Evolutionary conservation across 139 green algal genomes (phyloP), one percentile per base, ranked within the genome.

Genomic region (Diplosphaera chodatii): DNA sequence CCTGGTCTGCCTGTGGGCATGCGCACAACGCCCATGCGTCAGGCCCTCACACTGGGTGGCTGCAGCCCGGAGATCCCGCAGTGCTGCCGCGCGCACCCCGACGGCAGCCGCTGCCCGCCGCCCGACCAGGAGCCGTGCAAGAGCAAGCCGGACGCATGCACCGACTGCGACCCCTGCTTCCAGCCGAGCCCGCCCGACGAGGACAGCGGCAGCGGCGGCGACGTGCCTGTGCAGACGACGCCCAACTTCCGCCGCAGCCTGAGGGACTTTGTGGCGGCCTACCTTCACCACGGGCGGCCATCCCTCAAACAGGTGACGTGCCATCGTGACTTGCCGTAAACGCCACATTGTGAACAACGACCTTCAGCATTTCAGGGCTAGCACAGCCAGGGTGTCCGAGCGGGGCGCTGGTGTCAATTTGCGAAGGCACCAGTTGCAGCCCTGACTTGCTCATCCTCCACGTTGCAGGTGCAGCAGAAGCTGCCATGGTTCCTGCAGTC

Each of bases 401-500:
- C n/a, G n/a, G n/a, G n/a, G n/a, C n/a, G n/a, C n/a, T n/a, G n/a
- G n/a, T n/a, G n/a, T n/a, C n/a, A n/a, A n/a, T n/a, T n/a, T n/a
- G n/a, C n/a, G n/a, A n/a, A n/a, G n/a, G n/a, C n/a, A n/a, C n/a
- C n/a, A n/a, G n/a, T n/a, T n/a, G n/a, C n/a, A n/a, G n/a, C n/a
- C n/a, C 13, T 25, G 48, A 27, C 18, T 5, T 21, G 22, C 32
- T 3, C 21, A 3, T 65, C 10, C 8, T 28, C 22, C 21, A 21
- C 13, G 55, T 1, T 66, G 29, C 73, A 78, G 73, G 66, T 73
- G 55, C 32, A 69, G 34, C 21, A 64, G 66, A 64, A 74, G 74
- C 83, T 97, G 71, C 92, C 92, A 15, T 91, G 89, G 88, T 97
- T 97, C 82, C 76, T 97, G 64, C 48, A 78, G 4, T 85, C 91